Evolutionary conservation across 192 early-diverging fungal genomes (phyloP).

Genomic region (Coemansia sp.): DNA sequence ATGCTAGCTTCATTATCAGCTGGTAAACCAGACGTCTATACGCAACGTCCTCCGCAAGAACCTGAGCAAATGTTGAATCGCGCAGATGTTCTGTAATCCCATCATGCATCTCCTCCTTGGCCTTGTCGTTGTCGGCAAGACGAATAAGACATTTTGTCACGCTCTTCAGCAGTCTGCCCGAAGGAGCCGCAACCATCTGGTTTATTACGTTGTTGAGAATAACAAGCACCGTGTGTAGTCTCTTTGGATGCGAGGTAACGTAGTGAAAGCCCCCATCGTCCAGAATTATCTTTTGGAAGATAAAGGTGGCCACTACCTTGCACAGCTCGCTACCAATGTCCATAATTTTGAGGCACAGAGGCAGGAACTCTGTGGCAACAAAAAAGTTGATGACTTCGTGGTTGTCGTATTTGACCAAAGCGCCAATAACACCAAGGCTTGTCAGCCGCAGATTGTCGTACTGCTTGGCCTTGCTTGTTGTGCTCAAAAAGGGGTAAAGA

Average conservation of each 20-base stretch:
- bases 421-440: conserved; percentile 93
- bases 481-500: conserved; percentile 98
- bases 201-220: conserved; percentile 92
- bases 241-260: conserved; percentile 55
- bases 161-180: conserved; percentile 87
- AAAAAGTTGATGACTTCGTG: conserved; percentile 94
- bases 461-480: conserved; percentile 88
- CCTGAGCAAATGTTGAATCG: conserved; percentile 81
- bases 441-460: conserved; percentile 96
- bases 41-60: conserved; percentile 85
- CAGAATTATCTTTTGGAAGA: conserved; percentile 94
- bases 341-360: conserved; percentile 98
- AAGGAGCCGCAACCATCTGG: conserved; percentile 83
- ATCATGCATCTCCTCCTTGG: conserved; percentile 87
- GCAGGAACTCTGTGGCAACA: conserved; percentile 95
- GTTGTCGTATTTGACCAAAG: conserved; percentile 97
- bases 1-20: conserved; percentile 53
- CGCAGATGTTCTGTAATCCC: conserved; percentile 85
- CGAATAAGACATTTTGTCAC: conserved; percentile 91
- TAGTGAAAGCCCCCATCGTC: conserved; percentile 86
- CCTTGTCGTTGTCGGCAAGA: conserved; percentile 89
- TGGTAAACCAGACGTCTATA: conserved; percentile 83
- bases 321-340: conserved; percentile 95
- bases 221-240: conserved; percentile 93
- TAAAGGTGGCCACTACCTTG: conserved; percentile 99